Evolutionary conservation across 306 rosid genomes (phyloP).

Genomic region (Leucaena leucocephala): DNA sequence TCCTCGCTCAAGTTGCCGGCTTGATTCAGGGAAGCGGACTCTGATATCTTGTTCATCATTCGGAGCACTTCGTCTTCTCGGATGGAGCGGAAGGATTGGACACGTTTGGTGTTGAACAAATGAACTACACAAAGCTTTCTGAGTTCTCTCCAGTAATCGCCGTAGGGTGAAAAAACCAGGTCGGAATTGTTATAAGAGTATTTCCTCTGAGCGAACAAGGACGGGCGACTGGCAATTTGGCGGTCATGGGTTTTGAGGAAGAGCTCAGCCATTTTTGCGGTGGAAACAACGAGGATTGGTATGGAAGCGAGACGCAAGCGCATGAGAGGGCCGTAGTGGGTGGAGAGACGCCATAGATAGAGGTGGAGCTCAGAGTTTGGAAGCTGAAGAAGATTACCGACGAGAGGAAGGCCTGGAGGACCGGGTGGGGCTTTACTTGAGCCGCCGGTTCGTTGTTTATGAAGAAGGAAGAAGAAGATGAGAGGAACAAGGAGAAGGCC

Average conservation of each 20-base stretch:
- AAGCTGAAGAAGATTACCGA: slow-evolving; percentile 60
- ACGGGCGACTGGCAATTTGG: slow-evolving; percentile 45
- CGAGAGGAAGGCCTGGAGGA: slow-evolving; percentile 60
- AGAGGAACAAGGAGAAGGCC: neutral
- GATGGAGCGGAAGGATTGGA: slow-evolving; percentile 35
- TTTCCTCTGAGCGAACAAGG: slow-evolving; percentile 5
- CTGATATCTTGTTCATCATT: slow-evolving; percentile 28
- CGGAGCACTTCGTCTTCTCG: slow-evolving; percentile 39
- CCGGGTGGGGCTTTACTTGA: slow-evolving; percentile 43
- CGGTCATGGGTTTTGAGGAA: slow-evolving; percentile 46
- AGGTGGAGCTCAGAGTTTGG: slow-evolving; percentile 35
- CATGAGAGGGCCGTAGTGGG: slow-evolving; percentile 57
- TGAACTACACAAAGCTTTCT: slow-evolving; percentile 47
- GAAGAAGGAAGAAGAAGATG: slow-evolving; percentile 25
- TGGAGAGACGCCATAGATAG: slow-evolving; percentile 45
- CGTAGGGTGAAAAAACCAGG: slow-evolving; percentile 47
- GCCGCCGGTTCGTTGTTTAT: neutral
- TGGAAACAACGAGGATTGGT: slow-evolving; percentile 40
- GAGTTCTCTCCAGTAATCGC: slow-evolving; percentile 57
- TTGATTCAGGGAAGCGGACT: neutral
- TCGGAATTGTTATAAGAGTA: slow-evolving; percentile 51
- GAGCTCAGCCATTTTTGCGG: slow-evolving; percentile 36
- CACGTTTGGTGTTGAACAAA: slow-evolving; percentile 44
- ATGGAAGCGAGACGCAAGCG: slow-evolving; percentile 36
- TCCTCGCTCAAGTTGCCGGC: slow-evolving; percentile 36